Evolutionary conservation across 352 stramenopile species (phyloP), one percentile per base, ranked within the genome.

Genomic region (Hyaloperonospora brassicae): DNA sequence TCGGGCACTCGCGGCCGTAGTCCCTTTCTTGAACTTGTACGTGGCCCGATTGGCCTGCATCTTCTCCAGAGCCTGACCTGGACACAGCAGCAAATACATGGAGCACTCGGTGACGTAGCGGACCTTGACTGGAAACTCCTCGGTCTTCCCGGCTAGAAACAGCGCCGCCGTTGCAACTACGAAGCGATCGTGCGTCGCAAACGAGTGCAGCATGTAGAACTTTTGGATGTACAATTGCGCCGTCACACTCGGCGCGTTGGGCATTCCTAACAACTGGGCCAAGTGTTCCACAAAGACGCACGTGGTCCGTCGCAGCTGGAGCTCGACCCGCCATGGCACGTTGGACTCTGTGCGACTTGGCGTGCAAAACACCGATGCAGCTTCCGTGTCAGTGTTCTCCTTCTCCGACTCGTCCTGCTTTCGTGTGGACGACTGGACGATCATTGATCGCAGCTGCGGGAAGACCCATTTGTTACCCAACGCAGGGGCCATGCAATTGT

Each of bases 181-280:
- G 67, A 89, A 92, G 25, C 82, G 82, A 52, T 92, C 82, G 59
- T 92, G 82, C 13, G 68, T 68, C n/a, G 64, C 55, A 50, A 92
- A 89, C 36, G 82, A 79, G 56, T 92, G 82, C 50, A 89, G 41
- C 72, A 79, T 76, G 61, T 84, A 92, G 66, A 92, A 92, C 5
- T 74, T 59, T 57, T 92, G 80, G 17, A 88, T 66, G 50, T 79
- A 87, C 27, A 87, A 65, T 57, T 88, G 76, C 9, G 79, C 82
- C 0, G 77, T 56, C 7, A 87, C 50, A 13, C 60, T 68, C 8
- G 79, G 76, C 6, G 76, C 69, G 14, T 70, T 66, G 10, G 82
- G 82, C 41, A 92, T 77, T 48, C 79, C 74, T 45, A 89, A 44
- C 12, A 86, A 64, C 42, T 64, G 54, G 17, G 68, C 73, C 52